Percentiles rank a stretch among this genome's conserved stretches.
These are phyloP conservation scores for Leccinum solheimii DNA, from an alignment of 1,284 basidiomycete species.

Conservation along the genomic window DNA sequence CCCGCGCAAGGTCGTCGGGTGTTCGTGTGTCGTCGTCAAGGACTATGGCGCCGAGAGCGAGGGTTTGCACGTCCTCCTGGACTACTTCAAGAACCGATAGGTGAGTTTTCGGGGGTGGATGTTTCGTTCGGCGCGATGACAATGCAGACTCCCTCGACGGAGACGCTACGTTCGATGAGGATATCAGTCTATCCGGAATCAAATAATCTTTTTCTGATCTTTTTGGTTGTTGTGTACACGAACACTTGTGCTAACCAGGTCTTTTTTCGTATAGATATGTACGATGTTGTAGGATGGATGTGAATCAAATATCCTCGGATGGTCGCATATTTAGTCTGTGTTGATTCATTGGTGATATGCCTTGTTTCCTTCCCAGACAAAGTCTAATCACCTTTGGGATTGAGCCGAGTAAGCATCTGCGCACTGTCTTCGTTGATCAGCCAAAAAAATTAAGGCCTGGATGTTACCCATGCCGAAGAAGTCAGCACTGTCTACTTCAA, in stretches of 20 bases:
- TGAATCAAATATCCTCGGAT: neutral
- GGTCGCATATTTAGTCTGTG: neutral
- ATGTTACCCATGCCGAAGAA: too few species aligned
- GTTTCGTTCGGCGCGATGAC: slow-evolving; percentile 53
- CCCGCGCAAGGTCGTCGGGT: slow-evolving; percentile 94
- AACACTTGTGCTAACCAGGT: slow-evolving; percentile 14
- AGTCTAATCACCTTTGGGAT: too few species aligned
- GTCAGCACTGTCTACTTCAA: too few species aligned
- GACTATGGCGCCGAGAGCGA: slow-evolving; percentile 96
- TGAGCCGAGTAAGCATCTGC: too few species aligned
- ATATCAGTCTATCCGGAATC: slow-evolving; percentile 39
- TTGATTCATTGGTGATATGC: too few species aligned
- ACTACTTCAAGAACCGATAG: slow-evolving; percentile 89
- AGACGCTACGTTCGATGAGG: slow-evolving; percentile 61
- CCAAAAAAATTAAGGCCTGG: too few species aligned
- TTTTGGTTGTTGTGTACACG: neutral
- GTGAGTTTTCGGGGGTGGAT: slow-evolving; percentile 34
- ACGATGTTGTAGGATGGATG: neutral
- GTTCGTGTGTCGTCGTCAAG: slow-evolving; percentile 98
- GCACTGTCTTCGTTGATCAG: too few species aligned
- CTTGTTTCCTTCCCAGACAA: too few species aligned
- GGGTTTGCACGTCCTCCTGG: slow-evolving; percentile 94
- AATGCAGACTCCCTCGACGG: slow-evolving; percentile 87
- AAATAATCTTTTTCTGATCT: slow-evolving; percentile 53
- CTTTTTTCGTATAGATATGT: neutral